Base-by-base conservation (phyloP, 495 filamentous ascomycete species). In the Neurospora intermedia region DNA sequence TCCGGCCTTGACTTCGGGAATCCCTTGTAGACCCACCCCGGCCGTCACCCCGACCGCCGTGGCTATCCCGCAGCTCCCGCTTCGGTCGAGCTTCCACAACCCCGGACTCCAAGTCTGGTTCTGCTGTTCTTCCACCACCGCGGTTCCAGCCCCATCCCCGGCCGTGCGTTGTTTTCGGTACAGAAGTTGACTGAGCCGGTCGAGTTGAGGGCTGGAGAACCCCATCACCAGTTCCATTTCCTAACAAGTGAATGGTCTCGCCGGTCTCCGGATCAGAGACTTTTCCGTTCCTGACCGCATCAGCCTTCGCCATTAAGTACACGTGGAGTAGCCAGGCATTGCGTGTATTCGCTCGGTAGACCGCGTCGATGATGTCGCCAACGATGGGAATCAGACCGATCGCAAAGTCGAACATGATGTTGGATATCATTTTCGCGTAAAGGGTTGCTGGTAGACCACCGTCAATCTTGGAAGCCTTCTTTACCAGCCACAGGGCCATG, bases 341-440 rank as follows among this genome's bases (percentile, higher is more conserved):
- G 73, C 89, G 85, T 2, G 92, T 94, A 78, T 97, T 97, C 79
- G 89, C 87, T 43, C 86, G 80, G 73, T 84, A 85, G 11, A 84
- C 23, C 3, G 83, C 81, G 78, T 98, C 96, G 43, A 87, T 87
- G 35, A 98, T 35, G 76, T 98, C 96, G 23, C 96, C 96, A 7
- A 97, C 71, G 75, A 98, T 88, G 1, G 96, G 96, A 23, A 97
- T 83, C 9, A 99, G 83, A 16, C 96, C 96, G 54, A 97, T 85
- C 70, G 88, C 76, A 74, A 96, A 92, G 80, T 98, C 96, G 39
- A 94, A 70, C 4, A 89, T 69, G 62, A 98, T 86, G 80, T 96
- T 93, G 73, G 92, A 80, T 70, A 92, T 72, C 95, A 98, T 97
- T 76, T 83, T 82, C n/a, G 78, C 79, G 48, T 81, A 83, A 43